Evolutionary conservation across 768 basidiomycete species (phyloP), one percentile per base, ranked within the genome.

Genomic region (Myochromella boudieri): DNA sequence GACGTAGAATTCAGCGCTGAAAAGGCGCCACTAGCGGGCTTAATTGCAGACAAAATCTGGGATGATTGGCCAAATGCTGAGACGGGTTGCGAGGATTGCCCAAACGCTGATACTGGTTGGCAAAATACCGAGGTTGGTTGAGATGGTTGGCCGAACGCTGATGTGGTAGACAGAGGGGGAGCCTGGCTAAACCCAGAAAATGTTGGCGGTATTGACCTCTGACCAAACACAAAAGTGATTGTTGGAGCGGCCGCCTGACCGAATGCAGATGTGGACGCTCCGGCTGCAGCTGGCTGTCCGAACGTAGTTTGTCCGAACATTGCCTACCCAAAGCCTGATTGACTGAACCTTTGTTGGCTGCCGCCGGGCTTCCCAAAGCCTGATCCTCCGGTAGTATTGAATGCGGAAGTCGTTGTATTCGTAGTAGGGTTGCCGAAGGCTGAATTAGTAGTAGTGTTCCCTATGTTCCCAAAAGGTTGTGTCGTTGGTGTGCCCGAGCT

Each of bases 11-110:
- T 59, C 6, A 67, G 61, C 43, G 70, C 70, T 1, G 72, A 72
- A 33, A 84, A 84, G 1, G 77, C 77, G 2, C 80, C 79, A 4
- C 74, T 65, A 3, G 74, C 68, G 4, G 80, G 74, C 50, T 76
- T 77, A 46, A 81, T 72, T 18, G 80, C 46, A 2, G 67, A 66
- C 3, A 69, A 66, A 4, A 69, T 63, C 9, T 49, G 52, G 1
- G 66, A 44, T 18, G 65, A 60, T 36, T 66, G 61, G 0, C 70
- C 74, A 37, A 76, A 76, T 1, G 64, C 72, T 8, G 75, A 68
- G 2, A 66, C 56, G 6, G 62, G 61, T 44, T n/a, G 62, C 48
- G 26, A 56, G 56, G 61, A 51, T 39, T 70, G 69, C n/a, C 61
- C 64, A 43, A 69, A 64, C 12, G 66, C 58, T 3, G 68, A 31